These are phyloP conservation scores for Xylariaceae sp. DNA, from an alignment of 2,329 filamentous ascomycete species.

Conservation along the genomic window DNA sequence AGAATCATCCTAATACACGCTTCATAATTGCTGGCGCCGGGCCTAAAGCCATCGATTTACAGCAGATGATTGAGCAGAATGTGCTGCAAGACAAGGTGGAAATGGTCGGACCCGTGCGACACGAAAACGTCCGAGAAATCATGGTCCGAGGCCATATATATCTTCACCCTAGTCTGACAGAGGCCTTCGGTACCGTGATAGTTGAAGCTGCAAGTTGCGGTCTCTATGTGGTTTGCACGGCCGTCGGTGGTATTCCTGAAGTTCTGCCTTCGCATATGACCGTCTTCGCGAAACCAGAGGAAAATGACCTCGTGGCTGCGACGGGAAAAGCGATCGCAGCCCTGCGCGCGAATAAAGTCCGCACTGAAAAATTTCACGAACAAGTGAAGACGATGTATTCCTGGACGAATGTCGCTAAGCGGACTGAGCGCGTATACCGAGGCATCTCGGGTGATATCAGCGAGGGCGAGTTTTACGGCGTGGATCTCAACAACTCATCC, in stretches of 20 bases:
- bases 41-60: conserved; percentile 93
- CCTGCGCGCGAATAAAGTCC: conserved; percentile 77
- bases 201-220: conserved; percentile 96
- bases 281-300: conserved; percentile 91
- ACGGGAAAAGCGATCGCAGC: conserved; percentile 85
- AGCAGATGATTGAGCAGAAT: conserved; percentile 96
- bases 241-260: conserved; percentile 94
- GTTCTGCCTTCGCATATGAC: conserved; percentile 96
- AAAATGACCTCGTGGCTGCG: conserved; percentile 86
- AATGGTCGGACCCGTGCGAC: conserved; percentile 84
- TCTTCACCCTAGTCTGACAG: conserved; percentile 87
- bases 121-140: conserved; percentile 94
- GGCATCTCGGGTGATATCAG: conserved; percentile 82
- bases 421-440: conserved; percentile 92
- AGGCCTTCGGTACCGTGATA: conserved; percentile 96
- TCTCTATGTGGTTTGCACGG: conserved; percentile 92
- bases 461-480: conserved; percentile 84
- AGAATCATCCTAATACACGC: conserved; percentile 83
- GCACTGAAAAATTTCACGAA: conserved; percentile 91
- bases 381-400: conserved; percentile 98
- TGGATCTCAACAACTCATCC: conserved; percentile 57
- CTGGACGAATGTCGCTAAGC: conserved; percentile 90
- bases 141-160: conserved; percentile 98
- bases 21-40: conserved; percentile 96
- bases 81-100: conserved; percentile 90